phyloP scores from a whole-genome alignment of 352 stramenopile species.

The Pythium guiyangense region DNA sequence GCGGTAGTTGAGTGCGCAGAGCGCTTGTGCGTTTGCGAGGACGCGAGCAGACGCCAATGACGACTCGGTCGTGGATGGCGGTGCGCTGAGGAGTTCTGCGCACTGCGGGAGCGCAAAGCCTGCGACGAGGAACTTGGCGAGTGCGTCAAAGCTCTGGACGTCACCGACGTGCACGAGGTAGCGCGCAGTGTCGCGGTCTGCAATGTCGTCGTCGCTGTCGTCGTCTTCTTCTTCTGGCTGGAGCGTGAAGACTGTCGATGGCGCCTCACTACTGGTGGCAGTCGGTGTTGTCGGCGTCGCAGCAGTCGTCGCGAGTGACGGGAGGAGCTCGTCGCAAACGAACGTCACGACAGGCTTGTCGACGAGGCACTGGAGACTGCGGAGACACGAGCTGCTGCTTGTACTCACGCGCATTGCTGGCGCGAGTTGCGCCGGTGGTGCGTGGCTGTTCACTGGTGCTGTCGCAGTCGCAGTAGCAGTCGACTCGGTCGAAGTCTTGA shows the following conservation, averaged over 20 bases:
- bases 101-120: constrained; percentile 7
- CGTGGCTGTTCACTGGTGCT: too few relatives aligned
- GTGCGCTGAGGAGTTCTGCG: background rate
- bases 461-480: background rate
- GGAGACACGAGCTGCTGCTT: background rate
- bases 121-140: background rate
- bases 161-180: constrained; percentile 6
- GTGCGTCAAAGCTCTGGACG: background rate
- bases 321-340: background rate
- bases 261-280: too few relatives aligned
- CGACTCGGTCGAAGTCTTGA: background rate
- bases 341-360: constrained; percentile 4
- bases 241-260: background rate
- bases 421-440: too few relatives aligned
- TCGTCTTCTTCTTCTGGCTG: background rate
- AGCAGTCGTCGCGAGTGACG: background rate
- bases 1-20: constrained; percentile 8
- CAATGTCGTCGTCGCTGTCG: background rate
- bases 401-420: too few relatives aligned
- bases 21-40: background rate
- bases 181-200: background rate
- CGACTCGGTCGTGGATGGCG: background rate
- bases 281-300: too few relatives aligned
- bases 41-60: background rate
- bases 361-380: constrained; percentile 1